Percentiles rank a stretch among this genome's conserved stretches.
Conservation (phyloP, 805 yeast genomes). For the Lipomyces spencermartinsiae region DNA sequence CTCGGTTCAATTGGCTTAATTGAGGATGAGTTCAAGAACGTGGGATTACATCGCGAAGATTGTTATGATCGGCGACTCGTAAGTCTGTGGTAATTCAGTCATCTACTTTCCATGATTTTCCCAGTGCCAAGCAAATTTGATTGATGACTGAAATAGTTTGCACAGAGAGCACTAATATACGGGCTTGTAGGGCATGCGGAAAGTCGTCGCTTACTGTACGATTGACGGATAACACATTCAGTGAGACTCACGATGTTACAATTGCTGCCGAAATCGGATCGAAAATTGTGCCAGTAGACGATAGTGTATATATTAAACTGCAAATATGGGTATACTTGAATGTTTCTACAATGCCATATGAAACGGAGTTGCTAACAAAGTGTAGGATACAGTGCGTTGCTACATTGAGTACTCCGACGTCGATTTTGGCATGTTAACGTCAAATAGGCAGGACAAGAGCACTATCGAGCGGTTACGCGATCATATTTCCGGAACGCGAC, state of each 20-base stretch:
- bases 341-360: not conserved
- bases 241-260: slow-evolving; percentile 47
- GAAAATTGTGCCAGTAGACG: slow-evolving; percentile 46
- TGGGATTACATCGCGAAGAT: slow-evolving; percentile 48
- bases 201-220: slow-evolving; percentile 48
- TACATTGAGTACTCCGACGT: not conserved
- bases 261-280: slow-evolving; percentile 50
- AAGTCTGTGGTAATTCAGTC: slow-evolving; percentile 27
- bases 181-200: slow-evolving; percentile 45
- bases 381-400: slow-evolving; percentile 36
- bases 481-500: slow-evolving; percentile 49
- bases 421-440: not conserved
- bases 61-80: slow-evolving; percentile 50
- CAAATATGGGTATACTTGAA: slow-evolving; percentile 46
- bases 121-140: slow-evolving; percentile 26
- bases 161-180: not conserved
- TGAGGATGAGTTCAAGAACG: slow-evolving; percentile 34
- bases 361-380: slow-evolving; percentile 13
- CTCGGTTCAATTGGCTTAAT: not conserved
- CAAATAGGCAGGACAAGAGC: slow-evolving; percentile 47
- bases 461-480: slow-evolving; percentile 47
- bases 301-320: slow-evolving; percentile 44
- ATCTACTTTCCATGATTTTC: not conserved
- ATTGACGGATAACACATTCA: slow-evolving; percentile 47
- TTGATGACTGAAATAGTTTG: slow-evolving; percentile 41